phyloP scores from a whole-genome alignment of 768 basidiomycete species.

The Trametes elegans region DNA sequence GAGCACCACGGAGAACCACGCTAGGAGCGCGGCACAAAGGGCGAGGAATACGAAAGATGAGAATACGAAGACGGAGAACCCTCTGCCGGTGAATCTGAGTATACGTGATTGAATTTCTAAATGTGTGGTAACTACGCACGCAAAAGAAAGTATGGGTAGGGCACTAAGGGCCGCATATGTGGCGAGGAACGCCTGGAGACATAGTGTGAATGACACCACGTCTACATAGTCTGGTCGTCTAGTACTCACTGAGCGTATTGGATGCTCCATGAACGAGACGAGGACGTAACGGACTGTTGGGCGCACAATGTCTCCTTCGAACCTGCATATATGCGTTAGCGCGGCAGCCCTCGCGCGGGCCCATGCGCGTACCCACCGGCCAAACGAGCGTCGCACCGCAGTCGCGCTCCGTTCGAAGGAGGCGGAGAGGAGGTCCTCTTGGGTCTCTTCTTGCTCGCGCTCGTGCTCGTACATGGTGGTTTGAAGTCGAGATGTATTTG shows the following conservation, averaged over 20 bases:
- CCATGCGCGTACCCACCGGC: constrained; percentile 10
- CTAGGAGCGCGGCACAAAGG: constrained; percentile 14
- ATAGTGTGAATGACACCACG: not conserved
- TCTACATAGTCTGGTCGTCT: not conserved
- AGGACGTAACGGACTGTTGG: constrained; percentile 11
- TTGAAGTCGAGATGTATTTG: not conserved
- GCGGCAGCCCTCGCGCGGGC: no score
- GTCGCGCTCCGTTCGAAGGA: constrained; percentile 24
- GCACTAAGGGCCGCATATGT: constrained; percentile 20
- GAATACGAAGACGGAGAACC: constrained; percentile 23
- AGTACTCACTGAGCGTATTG: constrained; percentile 20
- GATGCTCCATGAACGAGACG: constrained; percentile 13
- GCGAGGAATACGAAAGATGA: constrained; percentile 20
- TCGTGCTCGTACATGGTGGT: not conserved
- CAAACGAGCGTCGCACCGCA: constrained; percentile 11
- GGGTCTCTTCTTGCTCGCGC: not conserved
- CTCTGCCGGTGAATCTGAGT: constrained; percentile 2
- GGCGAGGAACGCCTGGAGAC: constrained; percentile 17
- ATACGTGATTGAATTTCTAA: not conserved
- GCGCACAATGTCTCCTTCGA: constrained; percentile 13
- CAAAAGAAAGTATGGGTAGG: constrained; percentile 22
- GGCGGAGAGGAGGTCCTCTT: constrained; percentile 13
- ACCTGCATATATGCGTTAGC: no score
- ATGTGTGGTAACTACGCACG: constrained; percentile 16
- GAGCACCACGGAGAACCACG: constrained; percentile 7